Conservation (phyloP, 352 stramenopile genomes). For the Hyaloperonospora arabidopsidis region DNA sequence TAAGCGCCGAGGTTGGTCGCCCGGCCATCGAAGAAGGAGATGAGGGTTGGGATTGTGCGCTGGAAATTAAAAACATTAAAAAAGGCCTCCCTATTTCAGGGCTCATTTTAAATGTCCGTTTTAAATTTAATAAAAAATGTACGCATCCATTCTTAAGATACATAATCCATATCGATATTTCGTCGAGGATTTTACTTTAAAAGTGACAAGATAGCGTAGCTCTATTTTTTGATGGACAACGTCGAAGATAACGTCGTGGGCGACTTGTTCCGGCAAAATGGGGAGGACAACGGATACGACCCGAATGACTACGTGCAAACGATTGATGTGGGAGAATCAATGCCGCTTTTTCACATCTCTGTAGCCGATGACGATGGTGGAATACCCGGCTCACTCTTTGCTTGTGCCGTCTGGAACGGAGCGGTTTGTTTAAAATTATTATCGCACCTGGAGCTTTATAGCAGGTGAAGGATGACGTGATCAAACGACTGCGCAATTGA, state of each 20-base stretch:
- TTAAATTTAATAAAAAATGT: no score
- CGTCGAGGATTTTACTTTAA: no score
- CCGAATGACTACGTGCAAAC: conserved; percentile 34
- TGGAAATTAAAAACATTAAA: no score
- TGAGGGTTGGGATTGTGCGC: no score
- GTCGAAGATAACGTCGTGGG: conserved; percentile 32
- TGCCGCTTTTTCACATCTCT: conserved; percentile 31
- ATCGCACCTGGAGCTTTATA: not conserved
- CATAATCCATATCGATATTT: no score
- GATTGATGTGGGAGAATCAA: conserved; percentile 19
- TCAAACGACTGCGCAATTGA: conserved; percentile 5
- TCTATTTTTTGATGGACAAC: conserved; percentile 2
- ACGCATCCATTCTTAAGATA: no score
- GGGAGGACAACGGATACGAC: conserved; percentile 35
- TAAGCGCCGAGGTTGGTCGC: no score
- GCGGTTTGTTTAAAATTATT: conserved; percentile 17
- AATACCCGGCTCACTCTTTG: conserved; percentile 44
- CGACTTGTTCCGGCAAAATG: conserved; percentile 31
- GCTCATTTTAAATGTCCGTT: no score
- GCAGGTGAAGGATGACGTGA: not conserved
- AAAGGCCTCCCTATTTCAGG: no score
- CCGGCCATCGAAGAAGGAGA: no score
- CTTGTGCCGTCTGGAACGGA: conserved; percentile 41
- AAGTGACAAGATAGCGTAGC: no score
- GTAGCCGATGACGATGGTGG: conserved; percentile 41